These are phyloP conservation scores for Brasilioporus rufonigricans DNA, from an alignment of 768 basidiomycete genomes.

Conservation along the genomic window DNA sequence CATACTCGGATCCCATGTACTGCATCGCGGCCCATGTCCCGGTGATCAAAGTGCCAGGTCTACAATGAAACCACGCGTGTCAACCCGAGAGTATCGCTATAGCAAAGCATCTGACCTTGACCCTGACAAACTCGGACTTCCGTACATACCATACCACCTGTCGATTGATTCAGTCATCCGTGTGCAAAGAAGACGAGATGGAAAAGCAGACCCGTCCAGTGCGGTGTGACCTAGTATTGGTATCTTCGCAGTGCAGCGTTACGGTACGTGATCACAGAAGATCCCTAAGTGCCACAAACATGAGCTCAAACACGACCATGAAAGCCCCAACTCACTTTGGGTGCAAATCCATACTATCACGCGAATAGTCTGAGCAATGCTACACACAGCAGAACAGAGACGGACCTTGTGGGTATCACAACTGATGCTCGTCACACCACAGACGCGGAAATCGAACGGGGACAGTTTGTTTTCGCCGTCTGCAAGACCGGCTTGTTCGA, in stretches of 20 bases:
- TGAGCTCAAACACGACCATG: not conserved
- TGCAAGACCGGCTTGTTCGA: too few species aligned
- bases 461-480: too few species aligned
- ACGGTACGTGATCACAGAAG: constrained; percentile 85
- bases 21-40: constrained; percentile 98
- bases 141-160: constrained; percentile 90
- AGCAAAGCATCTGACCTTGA: constrained; percentile 58
- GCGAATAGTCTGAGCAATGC: too few species aligned
- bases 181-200: too few species aligned
- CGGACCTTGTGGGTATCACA: constrained; percentile 93
- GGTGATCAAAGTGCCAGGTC: constrained; percentile 90
- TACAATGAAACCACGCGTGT: constrained; percentile 25
- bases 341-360: constrained; percentile 96
- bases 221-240: constrained; percentile 84
- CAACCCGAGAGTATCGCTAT: not conserved
- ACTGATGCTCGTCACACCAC: constrained; percentile 90
- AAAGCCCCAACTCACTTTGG: constrained; percentile 66
- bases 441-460: constrained; percentile 91
- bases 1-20: constrained; percentile 59
- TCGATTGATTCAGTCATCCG: not conserved
- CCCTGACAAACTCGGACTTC: constrained; percentile 84
- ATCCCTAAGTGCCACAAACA: constrained; percentile 55
- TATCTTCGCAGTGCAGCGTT: constrained; percentile 68
- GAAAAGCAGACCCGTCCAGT: too few species aligned
- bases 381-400: too few species aligned